Conservation (phyloP, 768 basidiomycete genomes). For the Lentinula lateritia region DNA sequence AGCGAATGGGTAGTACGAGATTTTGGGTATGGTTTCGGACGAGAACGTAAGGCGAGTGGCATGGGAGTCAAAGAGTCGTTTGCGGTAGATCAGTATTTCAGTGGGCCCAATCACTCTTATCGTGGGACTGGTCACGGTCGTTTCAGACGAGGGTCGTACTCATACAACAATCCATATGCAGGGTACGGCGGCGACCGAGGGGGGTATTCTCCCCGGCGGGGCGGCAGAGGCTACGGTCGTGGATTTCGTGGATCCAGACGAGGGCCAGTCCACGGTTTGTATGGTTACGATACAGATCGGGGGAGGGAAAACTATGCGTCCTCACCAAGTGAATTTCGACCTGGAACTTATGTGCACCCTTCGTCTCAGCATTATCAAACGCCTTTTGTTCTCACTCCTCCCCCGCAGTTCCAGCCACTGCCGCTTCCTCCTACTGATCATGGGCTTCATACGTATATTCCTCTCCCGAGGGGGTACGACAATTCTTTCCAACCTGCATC, state of each 20-base stretch:
- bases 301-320: slow-evolving; percentile 8
- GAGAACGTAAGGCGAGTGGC: slow-evolving; percentile 23
- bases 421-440: slow-evolving; percentile 6
- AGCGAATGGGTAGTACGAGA: slow-evolving; percentile 53
- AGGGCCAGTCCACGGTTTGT: slow-evolving; percentile 20
- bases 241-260: slow-evolving; percentile 14
- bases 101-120: slow-evolving; percentile 14
- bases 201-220: slow-evolving; percentile 3
- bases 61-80: slow-evolving; percentile 12
- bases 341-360: background rate
- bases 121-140: slow-evolving; percentile 18
- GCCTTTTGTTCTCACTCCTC: slow-evolving; percentile 24
- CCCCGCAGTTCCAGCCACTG: slow-evolving; percentile 26
- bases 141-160: slow-evolving; percentile 10
- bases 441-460: slow-evolving; percentile 3
- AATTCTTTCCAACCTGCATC: background rate
- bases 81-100: slow-evolving; percentile 16
- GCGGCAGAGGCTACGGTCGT: slow-evolving; percentile 21
- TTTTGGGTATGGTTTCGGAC: slow-evolving; percentile 62
- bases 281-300: slow-evolving; percentile 26
- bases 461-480: background rate
- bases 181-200: slow-evolving; percentile 8
- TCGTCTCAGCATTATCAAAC: slow-evolving; percentile 21
- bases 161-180: slow-evolving; percentile 5
- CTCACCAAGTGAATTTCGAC: slow-evolving; percentile 1